phyloP scores from a whole-genome alignment of 257 asterid species.

The Capsicum baccatum region DNA sequence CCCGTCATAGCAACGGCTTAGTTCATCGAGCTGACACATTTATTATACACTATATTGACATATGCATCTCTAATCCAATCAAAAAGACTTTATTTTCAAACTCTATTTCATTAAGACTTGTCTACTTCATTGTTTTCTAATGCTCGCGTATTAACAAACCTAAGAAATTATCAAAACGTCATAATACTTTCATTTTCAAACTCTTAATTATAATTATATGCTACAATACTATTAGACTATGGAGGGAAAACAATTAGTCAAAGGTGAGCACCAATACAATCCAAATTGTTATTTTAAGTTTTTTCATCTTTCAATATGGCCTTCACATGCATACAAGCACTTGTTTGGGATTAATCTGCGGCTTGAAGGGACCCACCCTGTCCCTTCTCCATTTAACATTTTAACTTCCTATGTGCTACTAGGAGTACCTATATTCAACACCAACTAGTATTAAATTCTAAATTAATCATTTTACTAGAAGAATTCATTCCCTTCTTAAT shows the following conservation, averaged over 20 bases:
- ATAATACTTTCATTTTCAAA: background rate
- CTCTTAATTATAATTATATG: background rate
- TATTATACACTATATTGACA: too few species aligned
- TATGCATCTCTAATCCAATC: too few species aligned
- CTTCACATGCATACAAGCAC: slow-evolving; percentile 13
- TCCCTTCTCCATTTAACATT: background rate
- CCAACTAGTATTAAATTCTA: background rate
- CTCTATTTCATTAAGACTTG: background rate
- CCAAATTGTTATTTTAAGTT: background rate
- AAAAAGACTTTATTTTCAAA: too few species aligned
- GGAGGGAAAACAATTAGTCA: background rate
- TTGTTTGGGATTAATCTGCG: slow-evolving; percentile 9
- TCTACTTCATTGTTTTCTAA: background rate
- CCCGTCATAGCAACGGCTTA: too few species aligned
- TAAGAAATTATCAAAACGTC: too few species aligned
- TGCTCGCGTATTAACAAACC: background rate
- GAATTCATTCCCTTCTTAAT: background rate
- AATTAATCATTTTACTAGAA: background rate
- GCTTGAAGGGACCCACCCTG: background rate
- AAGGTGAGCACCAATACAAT: background rate
- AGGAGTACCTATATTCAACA: background rate
- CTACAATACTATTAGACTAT: background rate
- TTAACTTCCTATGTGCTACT: background rate
- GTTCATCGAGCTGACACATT: too few species aligned
- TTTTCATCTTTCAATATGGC: background rate